These are phyloP conservation scores for Xylariaceae sp. DNA, from an alignment of 2,329 filamentous ascomycete species.

Conservation along the genomic window DNA sequence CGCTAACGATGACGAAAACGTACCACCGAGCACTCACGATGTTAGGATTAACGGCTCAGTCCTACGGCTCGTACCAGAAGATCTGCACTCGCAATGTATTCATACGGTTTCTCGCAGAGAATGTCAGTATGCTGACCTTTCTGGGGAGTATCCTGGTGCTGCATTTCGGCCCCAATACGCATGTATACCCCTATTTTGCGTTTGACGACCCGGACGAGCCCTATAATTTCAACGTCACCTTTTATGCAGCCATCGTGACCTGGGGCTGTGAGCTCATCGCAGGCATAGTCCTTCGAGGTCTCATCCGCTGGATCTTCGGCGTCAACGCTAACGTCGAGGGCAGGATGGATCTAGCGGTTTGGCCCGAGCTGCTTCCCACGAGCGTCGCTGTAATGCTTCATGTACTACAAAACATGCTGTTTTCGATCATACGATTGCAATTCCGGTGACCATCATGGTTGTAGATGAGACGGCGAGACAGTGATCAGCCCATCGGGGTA, in stretches of 20 bases:
- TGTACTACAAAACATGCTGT: slow-evolving; percentile 69
- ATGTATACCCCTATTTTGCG: slow-evolving; percentile 67
- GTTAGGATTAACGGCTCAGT: slow-evolving; percentile 54
- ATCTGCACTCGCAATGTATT: slow-evolving; percentile 63
- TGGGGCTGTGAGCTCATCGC: slow-evolving; percentile 65
- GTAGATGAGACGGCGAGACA: not conserved
- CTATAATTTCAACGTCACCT: slow-evolving; percentile 62
- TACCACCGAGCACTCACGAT: slow-evolving; percentile 54
- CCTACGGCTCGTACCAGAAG: slow-evolving; percentile 62
- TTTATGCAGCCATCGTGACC: slow-evolving; percentile 59
- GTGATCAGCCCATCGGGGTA: not conserved
- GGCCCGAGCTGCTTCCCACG: slow-evolving; percentile 64
- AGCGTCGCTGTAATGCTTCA: slow-evolving; percentile 63
- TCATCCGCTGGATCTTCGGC: slow-evolving; percentile 56
- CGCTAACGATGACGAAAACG: slow-evolving; percentile 57
- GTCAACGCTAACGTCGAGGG: slow-evolving; percentile 63
- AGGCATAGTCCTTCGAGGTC: slow-evolving; percentile 54
- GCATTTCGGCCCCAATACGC: slow-evolving; percentile 63
- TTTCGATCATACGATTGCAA: slow-evolving; percentile 62
- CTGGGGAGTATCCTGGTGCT: slow-evolving; percentile 62
- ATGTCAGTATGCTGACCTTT: slow-evolving; percentile 65
- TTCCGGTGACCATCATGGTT: slow-evolving; percentile 38
- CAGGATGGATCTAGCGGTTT: slow-evolving; percentile 59
- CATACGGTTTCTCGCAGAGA: slow-evolving; percentile 63
- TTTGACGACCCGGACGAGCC: slow-evolving; percentile 48